Evolutionary conservation across 257 asterid genomes (phyloP).

Genomic region (Ophiorrhiza pumila): DNA sequence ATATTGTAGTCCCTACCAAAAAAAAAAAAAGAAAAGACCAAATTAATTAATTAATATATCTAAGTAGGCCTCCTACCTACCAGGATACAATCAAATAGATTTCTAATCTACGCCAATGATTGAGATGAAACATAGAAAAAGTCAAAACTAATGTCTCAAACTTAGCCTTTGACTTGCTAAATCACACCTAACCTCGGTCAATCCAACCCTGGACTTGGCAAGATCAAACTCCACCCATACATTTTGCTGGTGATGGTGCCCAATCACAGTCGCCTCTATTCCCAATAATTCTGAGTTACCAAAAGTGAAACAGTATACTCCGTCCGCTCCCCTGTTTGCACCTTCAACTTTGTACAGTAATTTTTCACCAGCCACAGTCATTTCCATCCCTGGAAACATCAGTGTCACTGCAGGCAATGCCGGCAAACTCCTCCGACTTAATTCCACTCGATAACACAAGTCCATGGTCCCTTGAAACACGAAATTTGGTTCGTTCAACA

Average conservation of each 20-base stretch:
- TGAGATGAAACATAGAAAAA: not conserved
- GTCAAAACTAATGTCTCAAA: constrained; percentile 14
- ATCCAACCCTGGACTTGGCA: constrained; percentile 57
- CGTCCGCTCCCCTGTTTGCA: constrained; percentile 44
- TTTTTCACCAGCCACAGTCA: constrained; percentile 67
- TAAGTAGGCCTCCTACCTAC: not conserved
- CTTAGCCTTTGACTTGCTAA: constrained; percentile 60
- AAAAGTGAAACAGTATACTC: constrained; percentile 57
- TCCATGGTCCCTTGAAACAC: constrained; percentile 87
- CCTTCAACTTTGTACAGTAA: constrained; percentile 60
- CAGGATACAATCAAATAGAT: no score
- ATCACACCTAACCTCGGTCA: constrained; percentile 65
- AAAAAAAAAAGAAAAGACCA: not conserved
- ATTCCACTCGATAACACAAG: constrained; percentile 51
- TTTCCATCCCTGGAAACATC: constrained; percentile 70
- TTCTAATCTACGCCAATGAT: not conserved
- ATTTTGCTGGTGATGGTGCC: constrained; percentile 82
- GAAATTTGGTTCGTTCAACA: constrained; percentile 44
- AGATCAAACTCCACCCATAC: constrained; percentile 81
- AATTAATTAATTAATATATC: no score
- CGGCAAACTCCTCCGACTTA: constrained; percentile 29
- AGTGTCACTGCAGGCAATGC: constrained; percentile 53
- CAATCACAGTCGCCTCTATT: constrained; percentile 67
- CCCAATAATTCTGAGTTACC: constrained; percentile 83
- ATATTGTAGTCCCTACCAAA: not conserved